Evolutionary conservation across 164 flowering plant species (phyloP), one percentile per base, ranked within the genome.

Genomic region (Cinnamomum micranthum): DNA sequence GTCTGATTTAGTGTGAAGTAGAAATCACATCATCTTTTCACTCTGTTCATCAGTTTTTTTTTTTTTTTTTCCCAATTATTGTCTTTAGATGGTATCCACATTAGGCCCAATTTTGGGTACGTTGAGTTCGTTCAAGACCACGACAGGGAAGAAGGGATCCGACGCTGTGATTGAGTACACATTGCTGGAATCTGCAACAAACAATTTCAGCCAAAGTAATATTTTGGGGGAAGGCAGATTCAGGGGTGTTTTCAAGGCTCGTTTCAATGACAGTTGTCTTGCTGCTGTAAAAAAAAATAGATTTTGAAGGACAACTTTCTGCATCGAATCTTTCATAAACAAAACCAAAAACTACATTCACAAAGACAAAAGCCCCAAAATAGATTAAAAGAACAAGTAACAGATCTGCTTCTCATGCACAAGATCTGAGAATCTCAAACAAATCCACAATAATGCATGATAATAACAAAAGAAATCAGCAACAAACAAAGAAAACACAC

Each of bases 241-340:
- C 78, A 92, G 97, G 5, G 68, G 88, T 66, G 96, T 95, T 71
- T 95, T 88, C 76, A 90, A 85, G 83, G 99, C 91, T 72, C 74
- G 65, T 0, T 86, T 95, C 47, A 86, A 86, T 64, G 86, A 86
- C 65, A 77, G 84, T 50, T 75, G 78, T 41, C 69, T 70, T 50
- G 95, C 86, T 71, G 97, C 98, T 14, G 96, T 92, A 27, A 95
- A 95, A 82, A 82, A 91, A 78, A 78, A 60, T 90, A 12, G 83
- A 90, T 65, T 76, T 77, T 76, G 82, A 78, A 62, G 86, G 82
- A 89, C 31, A 28, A 28, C 31, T 2, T 28, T 28, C 4, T 28
- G 31, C 31, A 28, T 28, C 3, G 31, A 28, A 28, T 28, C 4
- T 28, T 28, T 28, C 31, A 28, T 28, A 28, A 28, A 28, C 4